Conservation (phyloP, 768 basidiomycete genomes). For the Trametes maxima region DNA sequence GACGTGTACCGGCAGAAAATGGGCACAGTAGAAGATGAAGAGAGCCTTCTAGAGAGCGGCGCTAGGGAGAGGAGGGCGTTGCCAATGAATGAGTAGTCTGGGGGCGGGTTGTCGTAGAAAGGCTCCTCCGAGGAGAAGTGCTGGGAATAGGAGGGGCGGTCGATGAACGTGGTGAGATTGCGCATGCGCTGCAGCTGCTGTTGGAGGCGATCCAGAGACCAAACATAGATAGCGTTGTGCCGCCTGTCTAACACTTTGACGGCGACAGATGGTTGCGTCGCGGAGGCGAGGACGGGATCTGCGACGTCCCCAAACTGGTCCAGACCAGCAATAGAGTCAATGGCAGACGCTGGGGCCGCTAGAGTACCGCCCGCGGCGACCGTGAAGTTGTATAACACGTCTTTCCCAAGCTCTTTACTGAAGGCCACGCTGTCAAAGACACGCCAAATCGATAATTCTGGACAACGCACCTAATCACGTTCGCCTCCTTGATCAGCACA, state of each 20-base stretch:
- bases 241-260: constrained; percentile 91
- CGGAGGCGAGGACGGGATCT: constrained; percentile 74
- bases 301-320: constrained; percentile 92
- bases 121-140: constrained; percentile 94
- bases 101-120: constrained; percentile 87
- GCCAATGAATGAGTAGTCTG: constrained; percentile 92
- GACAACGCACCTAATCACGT: constrained; percentile 75
- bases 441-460: background rate
- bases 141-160: constrained; percentile 89
- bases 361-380: constrained; percentile 83
- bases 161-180: constrained; percentile 86
- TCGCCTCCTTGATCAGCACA: constrained; percentile 90
- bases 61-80: constrained; percentile 82
- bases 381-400: constrained; percentile 90
- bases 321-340: constrained; percentile 84
- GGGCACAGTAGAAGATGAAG: constrained; percentile 75
- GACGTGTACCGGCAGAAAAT: constrained; percentile 94
- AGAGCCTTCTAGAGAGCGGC: constrained; percentile 74
- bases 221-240: constrained; percentile 85
- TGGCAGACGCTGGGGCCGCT: constrained; percentile 77
- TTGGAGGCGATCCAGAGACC: constrained; percentile 87
- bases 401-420: constrained; percentile 86
- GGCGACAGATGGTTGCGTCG: constrained; percentile 80
- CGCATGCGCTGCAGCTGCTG: constrained; percentile 93
- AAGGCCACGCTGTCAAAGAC: constrained; percentile 11